Percentiles rank a stretch among this genome's conserved stretches.
Evolutionary conservation across 169 alveolate species (phyloP).

Genomic region (Plasmodium adleri): DNA sequence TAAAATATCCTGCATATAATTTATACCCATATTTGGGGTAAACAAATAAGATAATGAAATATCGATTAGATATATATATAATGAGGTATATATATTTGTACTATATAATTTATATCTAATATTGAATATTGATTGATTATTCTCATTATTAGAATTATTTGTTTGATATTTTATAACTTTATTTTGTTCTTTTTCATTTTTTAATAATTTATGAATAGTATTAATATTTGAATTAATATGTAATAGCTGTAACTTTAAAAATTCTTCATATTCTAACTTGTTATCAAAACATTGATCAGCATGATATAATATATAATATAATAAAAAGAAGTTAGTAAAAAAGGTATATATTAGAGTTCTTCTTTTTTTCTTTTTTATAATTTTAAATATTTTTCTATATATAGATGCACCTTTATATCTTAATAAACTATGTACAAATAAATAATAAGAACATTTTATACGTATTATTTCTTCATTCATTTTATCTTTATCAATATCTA

Average conservation of each 20-base stretch:
- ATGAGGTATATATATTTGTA: slow-evolving; percentile 42
- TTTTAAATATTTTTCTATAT: slow-evolving; percentile 42
- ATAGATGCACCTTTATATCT: slow-evolving; percentile 56
- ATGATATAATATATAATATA: slow-evolving; percentile 36
- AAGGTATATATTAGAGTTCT: slow-evolving; percentile 33
- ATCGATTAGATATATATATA: slow-evolving; percentile 55
- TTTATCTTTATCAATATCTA: slow-evolving; percentile 17
- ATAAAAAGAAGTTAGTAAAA: slow-evolving; percentile 36
- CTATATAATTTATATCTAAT: slow-evolving; percentile 51
- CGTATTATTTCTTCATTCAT: slow-evolving; percentile 14
- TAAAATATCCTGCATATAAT: slow-evolving; percentile 40
- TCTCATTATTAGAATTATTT: background rate
- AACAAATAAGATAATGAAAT: slow-evolving; percentile 44
- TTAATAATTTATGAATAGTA: slow-evolving; percentile 36
- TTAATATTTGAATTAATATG: slow-evolving; percentile 62
- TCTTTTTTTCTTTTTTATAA: slow-evolving; percentile 54
- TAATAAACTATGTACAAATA: slow-evolving; percentile 36
- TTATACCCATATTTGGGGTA: slow-evolving; percentile 59
- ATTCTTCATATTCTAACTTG: slow-evolving; percentile 60
- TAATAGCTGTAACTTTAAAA: slow-evolving; percentile 56
- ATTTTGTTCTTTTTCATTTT: slow-evolving; percentile 61
- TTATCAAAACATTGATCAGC: slow-evolving; percentile 64
- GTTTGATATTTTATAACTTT: slow-evolving; percentile 11
- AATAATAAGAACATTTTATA: slow-evolving; percentile 27
- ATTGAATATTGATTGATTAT: background rate